A percentile compares a stretch with the other conserved stretches of the same genome.
These are phyloP conservation scores for Mucor circinelloides DNA, from an alignment of 371 early-diverging fungal species.

Conservation along the genomic window DNA sequence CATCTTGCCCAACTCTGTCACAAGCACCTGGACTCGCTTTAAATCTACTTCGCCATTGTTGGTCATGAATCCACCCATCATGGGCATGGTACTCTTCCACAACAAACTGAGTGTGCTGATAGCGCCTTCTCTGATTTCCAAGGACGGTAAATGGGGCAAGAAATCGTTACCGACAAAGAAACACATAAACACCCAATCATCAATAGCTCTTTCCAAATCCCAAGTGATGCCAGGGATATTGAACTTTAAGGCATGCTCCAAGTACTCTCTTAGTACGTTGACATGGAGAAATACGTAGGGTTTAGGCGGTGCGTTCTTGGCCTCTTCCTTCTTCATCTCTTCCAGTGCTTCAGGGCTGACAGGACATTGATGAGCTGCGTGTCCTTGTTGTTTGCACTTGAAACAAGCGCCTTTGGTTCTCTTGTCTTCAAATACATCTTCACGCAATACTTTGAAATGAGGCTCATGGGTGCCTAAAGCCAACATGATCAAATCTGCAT, in stretches of 20 bases:
- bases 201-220: constrained; percentile 92
- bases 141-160: constrained; percentile 96
- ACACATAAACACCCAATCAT: constrained; percentile 99
- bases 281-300: constrained; percentile 93
- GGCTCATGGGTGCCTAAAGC: constrained; percentile 98
- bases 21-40: constrained; percentile 73
- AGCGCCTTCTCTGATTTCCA: constrained; percentile 98
- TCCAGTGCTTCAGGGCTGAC: constrained; percentile 44
- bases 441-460: constrained; percentile 95
- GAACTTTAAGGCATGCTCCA: constrained; percentile 82
- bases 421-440: constrained; percentile 88
- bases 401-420: constrained; percentile 67
- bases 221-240: constrained; percentile 68
- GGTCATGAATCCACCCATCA: constrained; percentile 88
- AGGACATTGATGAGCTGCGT: constrained; percentile 77
- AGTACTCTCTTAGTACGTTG: constrained; percentile 89
- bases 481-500: constrained; percentile 99
- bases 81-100: constrained; percentile 80
- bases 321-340: constrained; percentile 47
- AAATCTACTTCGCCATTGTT: constrained; percentile 84
- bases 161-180: constrained; percentile 99
- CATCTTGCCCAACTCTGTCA: constrained; percentile 79
- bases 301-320: constrained; percentile 65
- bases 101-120: constrained; percentile 87
- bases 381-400: constrained; percentile 86